These are phyloP conservation scores for Pleurotus citrinopileatus DNA, from an alignment of 768 basidiomycete species.

Conservation along the genomic window DNA sequence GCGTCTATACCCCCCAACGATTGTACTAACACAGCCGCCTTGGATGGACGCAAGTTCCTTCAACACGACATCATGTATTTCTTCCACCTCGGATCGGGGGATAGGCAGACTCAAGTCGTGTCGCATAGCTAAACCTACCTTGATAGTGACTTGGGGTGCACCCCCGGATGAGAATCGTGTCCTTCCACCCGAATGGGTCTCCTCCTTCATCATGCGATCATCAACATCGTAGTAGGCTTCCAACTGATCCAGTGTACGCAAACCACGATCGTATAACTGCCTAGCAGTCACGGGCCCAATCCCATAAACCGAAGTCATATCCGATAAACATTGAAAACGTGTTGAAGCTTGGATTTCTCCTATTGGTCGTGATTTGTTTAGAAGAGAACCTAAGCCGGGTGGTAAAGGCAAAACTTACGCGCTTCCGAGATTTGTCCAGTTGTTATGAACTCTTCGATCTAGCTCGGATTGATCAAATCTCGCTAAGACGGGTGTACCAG, in stretches of 20 bases:
- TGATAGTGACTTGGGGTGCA: constrained; percentile 30
- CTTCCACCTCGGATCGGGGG: constrained; percentile 71
- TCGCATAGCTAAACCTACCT: constrained; percentile 56
- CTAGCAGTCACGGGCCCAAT: constrained; percentile 73
- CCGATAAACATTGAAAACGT: constrained; percentile 54
- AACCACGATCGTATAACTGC: constrained; percentile 57
- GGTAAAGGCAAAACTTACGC: constrained; percentile 26
- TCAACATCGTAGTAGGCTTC: constrained; percentile 59
- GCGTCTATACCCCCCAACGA: constrained; percentile 88
- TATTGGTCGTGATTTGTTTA: no score
- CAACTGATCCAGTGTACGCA: constrained; percentile 69
- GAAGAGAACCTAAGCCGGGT: no score
- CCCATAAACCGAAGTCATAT: constrained; percentile 66
- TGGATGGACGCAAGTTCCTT: constrained; percentile 59
- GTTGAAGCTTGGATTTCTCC: constrained; percentile 43
- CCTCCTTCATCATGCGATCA: constrained; percentile 10
- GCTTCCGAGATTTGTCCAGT: constrained; percentile 32
- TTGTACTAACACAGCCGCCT: constrained; percentile 67
- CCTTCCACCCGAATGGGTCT: constrained; percentile 8
- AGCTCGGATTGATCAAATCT: neutral
- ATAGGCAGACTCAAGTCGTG: constrained; percentile 56
- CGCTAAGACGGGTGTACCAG: neutral
- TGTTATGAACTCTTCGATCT: constrained; percentile 14
- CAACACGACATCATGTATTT: constrained; percentile 69
- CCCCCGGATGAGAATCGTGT: constrained; percentile 12